A percentile compares a stretch with the other conserved stretches of the same genome.
These are phyloP conservation scores for Annulohypoxylon stygium DNA, from an alignment of 495 filamentous ascomycete genomes.

Conservation along the genomic window DNA sequence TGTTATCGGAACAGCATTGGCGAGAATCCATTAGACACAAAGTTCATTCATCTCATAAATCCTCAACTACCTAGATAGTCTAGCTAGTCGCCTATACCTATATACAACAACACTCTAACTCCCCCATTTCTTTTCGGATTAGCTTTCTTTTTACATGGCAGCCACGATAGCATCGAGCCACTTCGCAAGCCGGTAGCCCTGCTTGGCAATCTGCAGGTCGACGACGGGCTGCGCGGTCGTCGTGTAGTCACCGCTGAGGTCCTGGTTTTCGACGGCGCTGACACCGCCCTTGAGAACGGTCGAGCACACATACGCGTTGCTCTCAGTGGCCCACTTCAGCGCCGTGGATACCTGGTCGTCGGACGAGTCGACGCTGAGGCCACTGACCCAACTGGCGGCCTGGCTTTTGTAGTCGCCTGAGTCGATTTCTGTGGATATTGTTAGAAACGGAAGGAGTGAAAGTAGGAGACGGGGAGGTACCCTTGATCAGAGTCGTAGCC, in stretches of 20 bases:
- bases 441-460: neutral
- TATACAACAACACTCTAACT: neutral
- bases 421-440: conserved; percentile 55
- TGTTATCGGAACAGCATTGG: neutral
- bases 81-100: neutral
- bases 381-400: conserved; percentile 63
- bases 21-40: neutral
- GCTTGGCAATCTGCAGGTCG: conserved; percentile 74
- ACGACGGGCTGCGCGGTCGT: conserved; percentile 64
- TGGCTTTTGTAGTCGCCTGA: conserved; percentile 61
- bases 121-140: neutral
- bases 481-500: conserved; percentile 52
- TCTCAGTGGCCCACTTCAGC: conserved; percentile 68
- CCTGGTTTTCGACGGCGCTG: conserved; percentile 61
- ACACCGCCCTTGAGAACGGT: conserved; percentile 65
- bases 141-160: conserved; percentile 21
- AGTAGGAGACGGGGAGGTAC: conserved; percentile 18
- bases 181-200: conserved; percentile 63
- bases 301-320: conserved; percentile 69
- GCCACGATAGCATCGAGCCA: conserved; percentile 53
- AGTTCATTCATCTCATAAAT: conserved; percentile 14
- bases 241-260: conserved; percentile 67
- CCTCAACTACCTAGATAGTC: neutral
- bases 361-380: conserved; percentile 57
- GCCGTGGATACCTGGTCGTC: conserved; percentile 50